Conservation (phyloP, 768 basidiomycete species). For the Tulasnella sp. region DNA sequence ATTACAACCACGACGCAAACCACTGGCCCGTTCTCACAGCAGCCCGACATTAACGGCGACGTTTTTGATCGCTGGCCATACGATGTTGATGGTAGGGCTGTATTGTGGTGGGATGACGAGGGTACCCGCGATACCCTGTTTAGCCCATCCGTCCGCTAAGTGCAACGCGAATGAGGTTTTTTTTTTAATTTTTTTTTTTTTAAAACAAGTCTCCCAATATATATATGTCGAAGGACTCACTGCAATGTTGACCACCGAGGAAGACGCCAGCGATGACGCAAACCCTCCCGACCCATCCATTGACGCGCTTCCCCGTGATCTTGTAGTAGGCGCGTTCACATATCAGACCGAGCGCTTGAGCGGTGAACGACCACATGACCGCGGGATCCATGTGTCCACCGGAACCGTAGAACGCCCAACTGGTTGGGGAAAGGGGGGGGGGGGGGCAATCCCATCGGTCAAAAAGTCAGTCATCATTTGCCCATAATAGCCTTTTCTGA, state of each 20-base stretch:
- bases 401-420: neutral
- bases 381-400: neutral
- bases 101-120: neutral
- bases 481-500: too few species aligned
- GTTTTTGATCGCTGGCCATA: too few species aligned
- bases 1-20: too few species aligned
- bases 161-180: too few species aligned
- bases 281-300: slow-evolving; percentile 6
- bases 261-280: slow-evolving; percentile 7
- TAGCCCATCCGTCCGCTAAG: neutral
- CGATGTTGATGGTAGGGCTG: too few species aligned
- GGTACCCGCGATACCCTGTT: neutral
- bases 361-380: neutral
- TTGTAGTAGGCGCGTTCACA: neutral
- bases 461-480: too few species aligned
- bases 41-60: too few species aligned
- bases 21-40: too few species aligned
- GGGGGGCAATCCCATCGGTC: too few species aligned
- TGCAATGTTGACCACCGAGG: slow-evolving; percentile 11
- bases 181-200: too few species aligned
- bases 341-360: slow-evolving; percentile 9
- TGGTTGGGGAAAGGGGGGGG: neutral
- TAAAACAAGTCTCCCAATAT: neutral
- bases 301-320: neutral
- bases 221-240: neutral